These are phyloP conservation scores for Dictyostelium capitatum DNA, from an alignment of 78 protist species.

Conservation along the genomic window DNA sequence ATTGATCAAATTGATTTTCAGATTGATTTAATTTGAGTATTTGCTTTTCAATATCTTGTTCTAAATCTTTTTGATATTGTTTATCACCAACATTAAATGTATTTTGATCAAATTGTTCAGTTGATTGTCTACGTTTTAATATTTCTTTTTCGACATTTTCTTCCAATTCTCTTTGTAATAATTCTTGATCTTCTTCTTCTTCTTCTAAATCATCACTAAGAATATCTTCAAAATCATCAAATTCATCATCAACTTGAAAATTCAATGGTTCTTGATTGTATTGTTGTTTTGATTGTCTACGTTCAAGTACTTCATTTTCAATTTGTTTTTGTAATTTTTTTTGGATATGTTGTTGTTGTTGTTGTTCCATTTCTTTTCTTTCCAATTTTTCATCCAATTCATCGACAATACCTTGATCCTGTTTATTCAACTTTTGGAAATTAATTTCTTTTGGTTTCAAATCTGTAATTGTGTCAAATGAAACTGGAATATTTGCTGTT, in stretches of 20 bases:
- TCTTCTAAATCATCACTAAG: neutral
- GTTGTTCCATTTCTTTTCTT: neutral
- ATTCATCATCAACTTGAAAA: no score
- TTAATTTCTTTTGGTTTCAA: neutral
- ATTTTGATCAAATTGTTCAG: neutral
- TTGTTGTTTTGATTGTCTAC: neutral
- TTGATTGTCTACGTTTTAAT: neutral
- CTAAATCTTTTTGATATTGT: neutral
- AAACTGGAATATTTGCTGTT: neutral
- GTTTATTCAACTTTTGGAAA: neutral
- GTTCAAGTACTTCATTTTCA: neutral
- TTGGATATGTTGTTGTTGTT: no score
- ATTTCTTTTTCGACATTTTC: neutral
- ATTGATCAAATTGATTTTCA: neutral
- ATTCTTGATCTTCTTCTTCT: neutral
- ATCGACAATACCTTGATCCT: neutral
- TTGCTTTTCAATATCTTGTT: slow-evolving; percentile 19
- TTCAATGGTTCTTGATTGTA: neutral
- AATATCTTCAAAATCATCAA: neutral
- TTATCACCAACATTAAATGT: neutral
- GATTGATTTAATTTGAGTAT: neutral
- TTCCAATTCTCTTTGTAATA: neutral
- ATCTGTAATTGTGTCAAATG: neutral
- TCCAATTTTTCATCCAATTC: neutral
- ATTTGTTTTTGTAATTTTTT: slow-evolving; percentile 1